Evolutionary conservation across 2,329 filamentous ascomycete genomes (phyloP).

Genomic region (Fusarium dimerum): DNA sequence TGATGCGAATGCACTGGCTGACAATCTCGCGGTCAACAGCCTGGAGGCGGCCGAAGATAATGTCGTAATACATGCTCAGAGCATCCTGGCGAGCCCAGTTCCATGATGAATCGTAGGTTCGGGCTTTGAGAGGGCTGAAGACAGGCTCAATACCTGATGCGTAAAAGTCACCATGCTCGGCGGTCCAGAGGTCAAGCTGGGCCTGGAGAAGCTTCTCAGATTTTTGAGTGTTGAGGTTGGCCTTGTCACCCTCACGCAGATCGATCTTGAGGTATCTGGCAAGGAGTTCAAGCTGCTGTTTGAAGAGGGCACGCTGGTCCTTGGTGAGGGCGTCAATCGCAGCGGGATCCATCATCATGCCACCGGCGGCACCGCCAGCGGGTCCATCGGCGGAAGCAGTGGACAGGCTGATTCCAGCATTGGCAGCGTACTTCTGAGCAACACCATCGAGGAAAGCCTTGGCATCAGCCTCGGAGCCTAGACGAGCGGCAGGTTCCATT

Average conservation of each 20-base stretch:
- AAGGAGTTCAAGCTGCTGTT: conserved; percentile 94
- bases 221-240: conserved; percentile 80
- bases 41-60: conserved; percentile 93
- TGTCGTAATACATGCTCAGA: conserved; percentile 97
- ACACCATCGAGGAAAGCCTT: conserved; percentile 91
- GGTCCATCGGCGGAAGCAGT: conserved; percentile 73
- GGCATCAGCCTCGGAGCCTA: conserved; percentile 86
- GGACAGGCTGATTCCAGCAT: conserved; percentile 80
- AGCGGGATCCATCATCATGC: conserved; percentile 99
- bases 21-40: conserved; percentile 97
- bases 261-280: conserved; percentile 97
- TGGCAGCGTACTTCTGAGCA: conserved; percentile 83
- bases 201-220: conserved; percentile 86
- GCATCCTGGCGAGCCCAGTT: conserved; percentile 99
- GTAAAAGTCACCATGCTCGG: conserved; percentile 96
- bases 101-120: conserved; percentile 97
- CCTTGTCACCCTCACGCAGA: conserved; percentile 93
- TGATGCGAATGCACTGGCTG: conserved; percentile 96
- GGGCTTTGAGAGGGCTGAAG: conserved; percentile 90
- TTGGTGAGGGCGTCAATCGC: conserved; percentile 96
- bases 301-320: conserved; percentile 93
- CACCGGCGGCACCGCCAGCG: conserved; percentile 68
- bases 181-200: conserved; percentile 91
- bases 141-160: conserved; percentile 91
- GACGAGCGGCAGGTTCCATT: conserved; percentile 84